phyloP scores from a whole-genome alignment of 306 rosid genomes.

The Parietaria judaica region DNA sequence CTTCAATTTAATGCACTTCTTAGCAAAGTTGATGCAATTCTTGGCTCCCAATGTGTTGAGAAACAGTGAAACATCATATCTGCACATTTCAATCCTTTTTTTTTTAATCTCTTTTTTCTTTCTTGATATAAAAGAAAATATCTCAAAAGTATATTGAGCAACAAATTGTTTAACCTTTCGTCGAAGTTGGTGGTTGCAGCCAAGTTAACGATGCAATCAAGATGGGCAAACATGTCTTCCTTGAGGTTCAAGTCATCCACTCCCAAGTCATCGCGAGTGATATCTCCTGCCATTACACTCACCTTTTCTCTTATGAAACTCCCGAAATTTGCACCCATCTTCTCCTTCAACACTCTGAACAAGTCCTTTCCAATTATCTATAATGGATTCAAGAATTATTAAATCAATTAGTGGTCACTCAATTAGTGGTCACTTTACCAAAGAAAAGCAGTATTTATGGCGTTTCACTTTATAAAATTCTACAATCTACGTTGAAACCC shows the following conservation, averaged over 20 bases:
- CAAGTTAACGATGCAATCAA: constrained; percentile 23
- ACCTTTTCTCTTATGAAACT: constrained; percentile 25
- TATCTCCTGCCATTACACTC: constrained; percentile 23
- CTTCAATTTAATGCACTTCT: neutral
- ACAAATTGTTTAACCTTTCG: constrained; percentile 21
- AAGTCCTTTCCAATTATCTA: constrained; percentile 24
- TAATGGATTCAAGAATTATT: too few species aligned
- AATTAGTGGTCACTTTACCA: too few species aligned
- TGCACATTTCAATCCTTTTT: neutral
- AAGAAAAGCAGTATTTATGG: too few species aligned
- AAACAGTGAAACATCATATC: neutral
- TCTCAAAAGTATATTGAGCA: too few species aligned
- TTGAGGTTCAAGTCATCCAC: constrained; percentile 17
- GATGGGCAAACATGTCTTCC: constrained; percentile 13
- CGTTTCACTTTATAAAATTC: too few species aligned
- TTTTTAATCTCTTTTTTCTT: neutral
- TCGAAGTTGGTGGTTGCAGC: constrained; percentile 40
- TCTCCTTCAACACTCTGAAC: constrained; percentile 14
- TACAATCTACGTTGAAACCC: too few species aligned
- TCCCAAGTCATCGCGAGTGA: constrained; percentile 19
- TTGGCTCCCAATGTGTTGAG: neutral
- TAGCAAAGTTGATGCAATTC: neutral
- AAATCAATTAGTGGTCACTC: too few species aligned
- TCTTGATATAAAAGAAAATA: too few species aligned
- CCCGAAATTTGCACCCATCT: constrained; percentile 17